phyloP scores from a whole-genome alignment of 352 stramenopile species.

The Pseudoperonospora humuli region DNA sequence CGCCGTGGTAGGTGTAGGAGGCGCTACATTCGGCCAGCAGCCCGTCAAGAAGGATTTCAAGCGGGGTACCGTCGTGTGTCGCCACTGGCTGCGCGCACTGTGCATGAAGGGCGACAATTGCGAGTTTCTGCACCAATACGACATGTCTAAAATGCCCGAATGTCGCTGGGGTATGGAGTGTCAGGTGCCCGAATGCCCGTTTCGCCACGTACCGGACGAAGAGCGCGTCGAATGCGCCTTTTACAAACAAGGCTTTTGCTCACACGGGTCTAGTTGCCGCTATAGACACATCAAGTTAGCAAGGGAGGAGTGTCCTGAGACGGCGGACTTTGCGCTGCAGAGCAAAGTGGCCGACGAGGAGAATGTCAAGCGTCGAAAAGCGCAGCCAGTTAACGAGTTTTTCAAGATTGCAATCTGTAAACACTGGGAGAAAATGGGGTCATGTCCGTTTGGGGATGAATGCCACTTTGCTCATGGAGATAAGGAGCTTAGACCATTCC shows the following conservation, averaged over 20 bases:
- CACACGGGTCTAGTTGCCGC: conserved; percentile 92
- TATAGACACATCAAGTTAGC: conserved; percentile 93
- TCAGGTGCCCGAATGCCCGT: conserved; percentile 95
- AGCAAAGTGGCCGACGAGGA: conserved; percentile 88
- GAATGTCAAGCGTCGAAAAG: conserved; percentile 79
- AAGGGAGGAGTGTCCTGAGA: conserved; percentile 88
- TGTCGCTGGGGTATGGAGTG: conserved; percentile 96
- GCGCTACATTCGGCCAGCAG: conserved; percentile 26
- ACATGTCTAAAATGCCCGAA: conserved; percentile 96
- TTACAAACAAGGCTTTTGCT: conserved; percentile 97
- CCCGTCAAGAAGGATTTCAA: conserved; percentile 83
- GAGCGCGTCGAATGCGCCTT: conserved; percentile 96
- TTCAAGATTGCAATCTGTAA: conserved; percentile 98
- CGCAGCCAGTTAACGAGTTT: conserved; percentile 92
- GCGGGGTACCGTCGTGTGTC: conserved; percentile 93
- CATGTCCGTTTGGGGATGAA: conserved; percentile 94
- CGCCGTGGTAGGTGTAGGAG: conserved; percentile 33
- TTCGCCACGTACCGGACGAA: conserved; percentile 93
- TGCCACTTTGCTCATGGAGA: conserved; percentile 97
- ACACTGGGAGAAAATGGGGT: conserved; percentile 92
- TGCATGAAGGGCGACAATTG: conserved; percentile 98
- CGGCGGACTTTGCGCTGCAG: conserved; percentile 91
- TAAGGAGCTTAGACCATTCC: conserved; percentile 85
- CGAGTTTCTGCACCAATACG: conserved; percentile 94
- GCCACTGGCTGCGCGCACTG: conserved; percentile 95